Base-by-base conservation (phyloP, 1,284 basidiomycete genomes). In the Cutaneotrichosporon dermatis region DNA sequence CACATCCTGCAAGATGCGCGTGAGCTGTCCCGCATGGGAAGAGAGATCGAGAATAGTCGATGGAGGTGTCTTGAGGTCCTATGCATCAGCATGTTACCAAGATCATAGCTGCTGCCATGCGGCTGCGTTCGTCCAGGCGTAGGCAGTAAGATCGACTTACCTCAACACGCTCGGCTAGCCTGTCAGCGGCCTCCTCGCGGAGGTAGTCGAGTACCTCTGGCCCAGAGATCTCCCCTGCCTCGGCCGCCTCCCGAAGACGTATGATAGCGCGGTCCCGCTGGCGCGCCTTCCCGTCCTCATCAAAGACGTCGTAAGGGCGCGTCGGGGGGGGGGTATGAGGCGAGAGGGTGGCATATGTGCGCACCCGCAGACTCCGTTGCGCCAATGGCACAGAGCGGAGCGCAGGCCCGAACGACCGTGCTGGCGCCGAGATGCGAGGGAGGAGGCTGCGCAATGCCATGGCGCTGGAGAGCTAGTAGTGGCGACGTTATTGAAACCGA, bases 1-100 rank as follows among this genome's bases (percentile, higher is more conserved):
- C 50, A 86, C 80, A 4, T 81, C 78, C 69, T 92, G 90, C 39
- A 99, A 73, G 37, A 94, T 81, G 72, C 88, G 91, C 1, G 92
- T 86, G 66, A 99, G 86, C 77, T 94, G 91, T 2, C 95, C 95
- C 1, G 95, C 82, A n/a, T 95, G 94, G n/a, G 91, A 87, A 1
- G 93, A 91, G 25, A 98, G 80, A 77, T 99, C 96, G 12, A 99
- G 80, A 16, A 99, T 82, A 2, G 85, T 83, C 50, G 82, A 80
- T 68, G 94, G 96, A 44, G 85, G 87, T 43, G 88, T 84, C 79
- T 92, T 94, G 65, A 99, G 89, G 75, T 99, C 95, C 92, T 96
- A 71, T 35, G 41, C 39, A 12, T 49, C 6, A 49, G 46, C 33
- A 40, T 49, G 3, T 8, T 13, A 25, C 25, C 25, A 25, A 25